Percentiles rank a stretch among this genome's conserved stretches.
phyloP scores from a whole-genome alignment of 179 eudicot genomes.

The Heliamphora pulchella region DNA sequence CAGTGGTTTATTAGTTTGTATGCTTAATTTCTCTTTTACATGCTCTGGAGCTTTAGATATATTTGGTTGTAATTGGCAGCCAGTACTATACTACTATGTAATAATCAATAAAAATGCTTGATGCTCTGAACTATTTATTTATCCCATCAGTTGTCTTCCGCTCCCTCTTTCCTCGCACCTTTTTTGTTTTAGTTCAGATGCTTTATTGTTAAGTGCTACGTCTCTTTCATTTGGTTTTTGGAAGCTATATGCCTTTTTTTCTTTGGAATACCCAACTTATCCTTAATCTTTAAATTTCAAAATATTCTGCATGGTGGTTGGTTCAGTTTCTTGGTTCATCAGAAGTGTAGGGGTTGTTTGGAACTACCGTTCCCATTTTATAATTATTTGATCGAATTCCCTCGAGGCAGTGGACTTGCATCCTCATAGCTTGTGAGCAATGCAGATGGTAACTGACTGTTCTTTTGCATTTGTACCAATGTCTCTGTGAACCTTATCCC shows the following conservation, averaged over 20 bases:
- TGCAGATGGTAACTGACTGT: not conserved
- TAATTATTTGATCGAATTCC: not conserved
- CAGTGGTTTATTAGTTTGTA: not conserved
- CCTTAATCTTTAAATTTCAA: not conserved
- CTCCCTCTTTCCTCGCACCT: not conserved
- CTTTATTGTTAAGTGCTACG: not conserved
- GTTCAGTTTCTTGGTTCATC: not conserved
- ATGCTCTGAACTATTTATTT: not conserved
- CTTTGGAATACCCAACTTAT: not conserved
- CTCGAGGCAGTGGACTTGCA: not conserved
- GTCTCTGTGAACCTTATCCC: not conserved
- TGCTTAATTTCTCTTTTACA: conserved; percentile 1
- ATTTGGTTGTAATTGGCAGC: not conserved
- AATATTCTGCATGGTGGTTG: not conserved
- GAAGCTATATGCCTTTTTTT: not conserved
- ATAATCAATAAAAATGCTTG: not conserved
- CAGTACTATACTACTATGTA: not conserved
- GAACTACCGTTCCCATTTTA: not conserved
- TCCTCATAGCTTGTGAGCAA: not conserved
- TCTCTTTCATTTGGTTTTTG: not conserved
- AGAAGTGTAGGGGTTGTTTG: not conserved
- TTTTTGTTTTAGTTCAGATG: not conserved
- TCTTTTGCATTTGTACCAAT: not conserved
- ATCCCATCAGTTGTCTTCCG: not conserved
- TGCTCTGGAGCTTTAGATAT: not conserved